Conservation (phyloP, 2,329 filamentous ascomycete species). For the Exophiala xenobiotica region DNA sequence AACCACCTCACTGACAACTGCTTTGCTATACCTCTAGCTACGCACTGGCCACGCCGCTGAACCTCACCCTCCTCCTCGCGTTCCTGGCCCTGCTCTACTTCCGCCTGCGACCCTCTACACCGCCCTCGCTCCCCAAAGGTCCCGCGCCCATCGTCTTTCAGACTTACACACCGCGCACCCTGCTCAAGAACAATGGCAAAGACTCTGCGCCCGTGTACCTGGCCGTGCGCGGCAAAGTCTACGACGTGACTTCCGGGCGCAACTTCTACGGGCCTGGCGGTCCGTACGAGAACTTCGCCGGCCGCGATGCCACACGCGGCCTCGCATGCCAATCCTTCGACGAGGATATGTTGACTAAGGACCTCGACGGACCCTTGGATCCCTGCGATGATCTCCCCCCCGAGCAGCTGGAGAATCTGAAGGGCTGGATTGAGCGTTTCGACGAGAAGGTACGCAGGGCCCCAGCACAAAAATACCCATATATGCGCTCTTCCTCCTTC, state of each 20-base stretch:
- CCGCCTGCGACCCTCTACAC: conserved; percentile 56
- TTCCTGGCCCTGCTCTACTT: conserved; percentile 58
- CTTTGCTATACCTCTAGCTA: conserved; percentile 11
- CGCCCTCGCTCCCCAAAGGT: conserved; percentile 52
- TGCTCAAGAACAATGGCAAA: conserved; percentile 82
- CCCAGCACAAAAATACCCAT: background rate
- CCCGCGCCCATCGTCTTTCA: conserved; percentile 76
- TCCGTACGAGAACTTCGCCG: conserved; percentile 94
- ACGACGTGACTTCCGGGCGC: conserved; percentile 81
- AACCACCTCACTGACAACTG: background rate
- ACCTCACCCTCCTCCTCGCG: conserved; percentile 59
- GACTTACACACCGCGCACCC: conserved; percentile 76
- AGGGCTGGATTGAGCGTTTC: conserved; percentile 93
- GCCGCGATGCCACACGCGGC: conserved; percentile 83
- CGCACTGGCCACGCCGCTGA: conserved; percentile 40
- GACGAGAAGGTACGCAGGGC: conserved; percentile 61
- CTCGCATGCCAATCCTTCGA: conserved; percentile 92
- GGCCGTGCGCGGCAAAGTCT: conserved; percentile 85
- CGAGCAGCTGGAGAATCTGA: conserved; percentile 79
- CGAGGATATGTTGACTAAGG: conserved; percentile 88
- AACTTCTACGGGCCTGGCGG: conserved; percentile 97
- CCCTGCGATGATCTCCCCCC: conserved; percentile 67
- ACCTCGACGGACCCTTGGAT: conserved; percentile 80
- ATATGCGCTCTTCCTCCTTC: background rate
- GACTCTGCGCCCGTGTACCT: conserved; percentile 77